These are phyloP conservation scores for Kondoa subrosea DNA, from an alignment of 768 basidiomycete species.

Conservation along the genomic window DNA sequence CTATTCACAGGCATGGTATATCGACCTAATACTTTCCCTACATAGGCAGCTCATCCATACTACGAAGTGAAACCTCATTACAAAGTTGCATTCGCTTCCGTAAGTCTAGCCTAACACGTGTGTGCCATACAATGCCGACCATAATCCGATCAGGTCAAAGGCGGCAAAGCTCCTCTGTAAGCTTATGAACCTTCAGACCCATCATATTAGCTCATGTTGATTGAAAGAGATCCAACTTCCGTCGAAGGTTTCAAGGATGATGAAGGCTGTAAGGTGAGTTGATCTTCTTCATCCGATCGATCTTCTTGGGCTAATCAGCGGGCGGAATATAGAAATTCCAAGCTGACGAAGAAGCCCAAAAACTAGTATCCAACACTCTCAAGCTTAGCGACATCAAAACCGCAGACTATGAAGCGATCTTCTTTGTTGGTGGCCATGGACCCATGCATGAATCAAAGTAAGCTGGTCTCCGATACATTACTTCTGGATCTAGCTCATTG, in stretches of 20 bases:
- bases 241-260: slow-evolving; percentile 36
- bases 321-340: slow-evolving; percentile 47
- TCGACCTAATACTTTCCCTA: background rate
- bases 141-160: too few relatives aligned
- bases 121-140: too few relatives aligned
- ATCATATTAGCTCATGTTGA: too few relatives aligned
- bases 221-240: slow-evolving; percentile 45
- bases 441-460: slow-evolving; percentile 25
- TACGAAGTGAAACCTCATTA: background rate
- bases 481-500: background rate
- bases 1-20: background rate
- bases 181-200: too few relatives aligned
- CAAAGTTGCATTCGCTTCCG: background rate
- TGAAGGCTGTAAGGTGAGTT: background rate
- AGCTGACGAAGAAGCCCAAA: slow-evolving; percentile 41
- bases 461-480: background rate
- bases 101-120: too few relatives aligned
- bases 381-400: slow-evolving; percentile 45
- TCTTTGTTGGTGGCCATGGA: slow-evolving; percentile 65
- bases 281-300: slow-evolving; percentile 35
- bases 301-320: slow-evolving; percentile 41
- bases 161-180: slow-evolving; percentile 55
- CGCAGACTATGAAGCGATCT: slow-evolving; percentile 53
- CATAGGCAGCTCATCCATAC: background rate
- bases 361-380: slow-evolving; percentile 44